Evolutionary conservation across 192 early-diverging fungal species (phyloP), one percentile per base, ranked within the genome.

Genomic region (Coemansia sp.): DNA sequence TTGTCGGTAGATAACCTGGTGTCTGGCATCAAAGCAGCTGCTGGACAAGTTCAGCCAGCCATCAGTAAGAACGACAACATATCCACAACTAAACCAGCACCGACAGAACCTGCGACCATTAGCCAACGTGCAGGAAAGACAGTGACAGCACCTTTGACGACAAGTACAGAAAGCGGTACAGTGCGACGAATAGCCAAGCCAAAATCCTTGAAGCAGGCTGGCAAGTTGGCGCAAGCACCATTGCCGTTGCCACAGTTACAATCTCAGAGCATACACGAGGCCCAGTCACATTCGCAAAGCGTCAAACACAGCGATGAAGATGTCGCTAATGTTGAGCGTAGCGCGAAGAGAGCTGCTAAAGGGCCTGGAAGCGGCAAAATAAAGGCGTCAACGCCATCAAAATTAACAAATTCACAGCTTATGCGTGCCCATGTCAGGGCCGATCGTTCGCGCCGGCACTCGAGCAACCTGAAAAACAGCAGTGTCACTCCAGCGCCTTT

Each of bases 1-100:
- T 30, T 34, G 17, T 45, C 47, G 14, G 66, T 50, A 0, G 15
- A 41, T 2, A 65, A 59, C n/a, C 55, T 79, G 6, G 45, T 79
- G 6, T 22, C 40, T 2, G 59, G 50, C 7, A 64, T 79, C 14
- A 48, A 34, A 8, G 23, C 40, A 19, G 40, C 59, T 40, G 40
- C 45, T 17, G 58, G 53, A 17, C 6, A 25, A 6, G 45, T 25
- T 8, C 45, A 48, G 9, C 10, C 45, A 13, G 8, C 3, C 45
- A 9, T 8, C 20, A 23, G 9, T 8, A 20, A 48, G 10, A 25
- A 25, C 2, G 4, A 9, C 20, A 13, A 48, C 13, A 13, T 6
- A 48, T 48, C 45, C 14, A 13, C 40, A n/a, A n/a, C n/a, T 6
- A 19, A n/a, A 9, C 10, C 9, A 0, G 40, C 41, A 14, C 30